These are phyloP conservation scores for Halophytophthora polymorphica DNA, from an alignment of 352 stramenopile species.

Conservation along the genomic window DNA sequence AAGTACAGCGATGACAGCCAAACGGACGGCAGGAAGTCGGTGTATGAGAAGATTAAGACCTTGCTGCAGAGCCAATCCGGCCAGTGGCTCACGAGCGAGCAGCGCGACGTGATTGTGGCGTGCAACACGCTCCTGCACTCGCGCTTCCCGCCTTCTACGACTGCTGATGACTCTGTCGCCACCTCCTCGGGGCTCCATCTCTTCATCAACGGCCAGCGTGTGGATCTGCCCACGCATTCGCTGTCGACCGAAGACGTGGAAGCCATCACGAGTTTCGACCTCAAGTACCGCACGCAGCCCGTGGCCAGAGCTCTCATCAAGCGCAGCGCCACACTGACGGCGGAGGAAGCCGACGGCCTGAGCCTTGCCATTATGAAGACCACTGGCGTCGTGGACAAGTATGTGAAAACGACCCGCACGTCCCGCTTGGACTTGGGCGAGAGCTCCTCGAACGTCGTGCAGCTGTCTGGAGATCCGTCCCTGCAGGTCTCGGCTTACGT, in stretches of 20 bases:
- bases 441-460: constrained; percentile 36
- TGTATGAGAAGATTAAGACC: constrained; percentile 19
- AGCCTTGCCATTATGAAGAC: constrained; percentile 76
- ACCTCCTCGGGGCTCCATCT: constrained; percentile 28
- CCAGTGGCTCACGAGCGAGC: constrained; percentile 23
- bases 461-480: constrained; percentile 39
- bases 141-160: constrained; percentile 21
- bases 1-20: constrained; percentile 9
- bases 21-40: constrained; percentile 12
- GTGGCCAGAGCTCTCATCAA: constrained; percentile 76
- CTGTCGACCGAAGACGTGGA: constrained; percentile 61
- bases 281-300: constrained; percentile 63
- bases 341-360: constrained; percentile 47
- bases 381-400: constrained; percentile 76
- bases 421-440: constrained; percentile 30
- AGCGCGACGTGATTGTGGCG: constrained; percentile 27
- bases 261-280: constrained; percentile 66
- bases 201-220: constrained; percentile 69
- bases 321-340: constrained; percentile 39
- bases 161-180: constrained; percentile 13
- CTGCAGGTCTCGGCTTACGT: constrained; percentile 80
- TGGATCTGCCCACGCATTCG: constrained; percentile 49
- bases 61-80: constrained; percentile 18
- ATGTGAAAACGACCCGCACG: constrained; percentile 48
- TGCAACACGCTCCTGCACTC: constrained; percentile 45